A percentile compares a stretch with the other conserved stretches of the same genome.
phyloP scores from a whole-genome alignment of 1,139 yeast species.

The Debaryomyces nepalensis region DNA sequence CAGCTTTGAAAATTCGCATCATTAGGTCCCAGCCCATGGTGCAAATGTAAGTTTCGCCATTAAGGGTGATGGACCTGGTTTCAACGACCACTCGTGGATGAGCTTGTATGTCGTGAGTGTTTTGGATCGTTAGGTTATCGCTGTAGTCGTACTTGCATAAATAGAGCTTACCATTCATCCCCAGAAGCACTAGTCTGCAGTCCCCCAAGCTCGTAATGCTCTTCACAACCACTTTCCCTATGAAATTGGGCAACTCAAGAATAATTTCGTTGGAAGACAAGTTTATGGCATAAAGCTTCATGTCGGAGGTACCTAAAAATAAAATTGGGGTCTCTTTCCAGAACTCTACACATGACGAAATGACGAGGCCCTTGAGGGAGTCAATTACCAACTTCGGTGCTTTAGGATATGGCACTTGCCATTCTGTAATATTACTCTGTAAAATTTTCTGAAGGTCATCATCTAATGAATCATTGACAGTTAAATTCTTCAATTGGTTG shows the following conservation, averaged over 20 bases:
- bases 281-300: constrained; percentile 27
- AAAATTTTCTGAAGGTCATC: constrained; percentile 17
- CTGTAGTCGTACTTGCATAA: constrained; percentile 21
- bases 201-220: constrained; percentile 28
- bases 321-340: constrained; percentile 18
- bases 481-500: constrained; percentile 19
- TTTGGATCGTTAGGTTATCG: constrained; percentile 15
- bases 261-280: constrained; percentile 19
- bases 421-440: constrained; percentile 33
- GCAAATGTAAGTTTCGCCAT: constrained; percentile 41
- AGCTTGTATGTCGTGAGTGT: constrained; percentile 23
- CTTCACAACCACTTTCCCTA: constrained; percentile 41
- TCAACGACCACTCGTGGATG: constrained; percentile 42
- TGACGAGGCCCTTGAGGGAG: constrained; percentile 27
- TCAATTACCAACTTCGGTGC: constrained; percentile 13
- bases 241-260: constrained; percentile 16
- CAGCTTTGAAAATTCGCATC: constrained; percentile 45
- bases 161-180: constrained; percentile 45
- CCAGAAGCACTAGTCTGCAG: constrained; percentile 32
- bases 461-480: constrained; percentile 22
- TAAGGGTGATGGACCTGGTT: constrained; percentile 25
- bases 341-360: constrained; percentile 26
- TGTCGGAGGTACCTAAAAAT: constrained; percentile 33
- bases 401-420: constrained; percentile 42
- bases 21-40: constrained; percentile 68